Base-by-base conservation (phyloP, 306 rosid species). In the Morella rubra region DNA sequence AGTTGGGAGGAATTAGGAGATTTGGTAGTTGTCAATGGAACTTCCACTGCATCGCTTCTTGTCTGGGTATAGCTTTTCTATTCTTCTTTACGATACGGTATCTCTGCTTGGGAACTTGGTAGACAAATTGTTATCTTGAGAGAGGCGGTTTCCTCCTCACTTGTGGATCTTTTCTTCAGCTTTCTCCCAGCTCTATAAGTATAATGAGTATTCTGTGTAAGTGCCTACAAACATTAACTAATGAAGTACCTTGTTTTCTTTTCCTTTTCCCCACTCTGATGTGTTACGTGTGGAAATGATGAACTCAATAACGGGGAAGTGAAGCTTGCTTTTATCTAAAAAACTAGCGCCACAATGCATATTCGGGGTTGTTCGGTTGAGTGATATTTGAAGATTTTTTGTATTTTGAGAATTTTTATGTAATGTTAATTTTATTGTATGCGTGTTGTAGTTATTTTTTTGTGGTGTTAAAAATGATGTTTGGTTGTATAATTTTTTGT, bases 31-130 rank as follows among this genome's bases (percentile, higher is more conserved):
- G 79, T 41, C 9, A 11, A 42, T 77, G 69, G 47, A 72, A 18
- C 69, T 74, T 42, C 75, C 74, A 69, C 24, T 78, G 80, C 75
- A 44, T 78, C 59, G 73, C 67, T 44, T 77, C 68, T 59, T 75
- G 73, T 66, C 61, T 81, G 14, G 81, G 85, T 78, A 54, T 81
- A 71, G 76, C 64, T 11, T 83, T 80, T 32, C 44, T 86, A 15
- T 69, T 81, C 68, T 86, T 51, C 81, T 86, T 80, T 64, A 77
- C 87, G 9, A 68, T 86, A 59, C 54, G 14, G 73, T 84, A 84
- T 77, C 73, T 76, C 37, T 76, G 77, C 73, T 73, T 71, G 37
- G 74, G 66, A 66, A 56, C 62, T 60, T 64, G 54, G 76, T 70
- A 85, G 72, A 76, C 56, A 5, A 71, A 10, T 24, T 72, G 62